Percentiles rank a stretch among this genome's conserved stretches.
phyloP scores from a whole-genome alignment of 2,329 filamentous ascomycete genomes.

The Diaporthe velutina region DNA sequence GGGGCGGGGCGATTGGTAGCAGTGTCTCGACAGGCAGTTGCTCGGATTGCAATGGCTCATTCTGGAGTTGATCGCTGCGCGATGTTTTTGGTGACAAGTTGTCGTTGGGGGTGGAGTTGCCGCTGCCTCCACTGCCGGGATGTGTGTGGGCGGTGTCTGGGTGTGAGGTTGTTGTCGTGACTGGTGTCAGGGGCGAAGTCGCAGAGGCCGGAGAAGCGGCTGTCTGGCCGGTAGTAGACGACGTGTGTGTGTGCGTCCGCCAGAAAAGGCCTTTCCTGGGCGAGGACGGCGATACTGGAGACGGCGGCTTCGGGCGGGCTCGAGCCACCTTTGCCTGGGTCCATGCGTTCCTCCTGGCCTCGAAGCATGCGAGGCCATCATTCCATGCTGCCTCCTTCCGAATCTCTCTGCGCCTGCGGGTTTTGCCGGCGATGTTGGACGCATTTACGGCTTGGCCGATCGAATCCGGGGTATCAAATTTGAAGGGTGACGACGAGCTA shows the following conservation, averaged over 20 bases:
- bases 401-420: constrained; percentile 68
- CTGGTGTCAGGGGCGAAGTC: constrained; percentile 45
- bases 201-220: constrained; percentile 39
- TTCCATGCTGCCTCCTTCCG: constrained; percentile 83
- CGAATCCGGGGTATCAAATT: constrained; percentile 64
- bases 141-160: constrained; percentile 27
- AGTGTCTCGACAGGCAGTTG: constrained; percentile 70
- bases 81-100: constrained; percentile 35
- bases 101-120: constrained; percentile 39
- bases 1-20: constrained; percentile 78
- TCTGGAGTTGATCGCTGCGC: constrained; percentile 40
- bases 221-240: constrained; percentile 51
- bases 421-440: constrained; percentile 62
- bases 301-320: constrained; percentile 61
- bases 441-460: constrained; percentile 58
- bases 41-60: constrained; percentile 29
- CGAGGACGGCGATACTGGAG: constrained; percentile 57
- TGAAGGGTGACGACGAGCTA: constrained; percentile 59
- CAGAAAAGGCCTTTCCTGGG: constrained; percentile 63
- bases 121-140: constrained; percentile 26
- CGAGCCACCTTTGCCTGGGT: constrained; percentile 78
- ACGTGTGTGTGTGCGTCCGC: constrained; percentile 55
- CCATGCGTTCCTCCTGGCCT: constrained; percentile 84
- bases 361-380: constrained; percentile 83
- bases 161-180: constrained; percentile 33